Evolutionary conservation across 441 rosid species (phyloP).

Genomic region (Mallotus repandus): DNA sequence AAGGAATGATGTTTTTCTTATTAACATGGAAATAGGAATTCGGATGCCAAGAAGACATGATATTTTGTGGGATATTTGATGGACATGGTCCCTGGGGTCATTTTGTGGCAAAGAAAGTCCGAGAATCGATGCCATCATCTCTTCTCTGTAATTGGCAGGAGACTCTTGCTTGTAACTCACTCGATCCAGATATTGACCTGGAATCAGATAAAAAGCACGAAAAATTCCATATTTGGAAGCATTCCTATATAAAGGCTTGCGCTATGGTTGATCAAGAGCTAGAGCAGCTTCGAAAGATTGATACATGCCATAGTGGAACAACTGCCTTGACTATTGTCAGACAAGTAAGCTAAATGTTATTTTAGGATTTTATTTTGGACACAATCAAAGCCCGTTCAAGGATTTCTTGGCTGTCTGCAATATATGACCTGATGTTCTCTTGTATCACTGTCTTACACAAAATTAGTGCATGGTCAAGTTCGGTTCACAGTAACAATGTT

Average conservation of each 20-base stretch:
- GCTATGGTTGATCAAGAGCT: constrained; percentile 77
- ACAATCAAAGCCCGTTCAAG: no score
- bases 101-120: constrained; percentile 77
- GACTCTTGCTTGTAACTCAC: constrained; percentile 49
- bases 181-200: constrained; percentile 44
- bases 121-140: constrained; percentile 66
- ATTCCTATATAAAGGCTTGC: constrained; percentile 69
- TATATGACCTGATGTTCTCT: background rate
- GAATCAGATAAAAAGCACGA: constrained; percentile 55
- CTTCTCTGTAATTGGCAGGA: constrained; percentile 85
- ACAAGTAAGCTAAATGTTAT: constrained; percentile 48
- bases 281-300: constrained; percentile 55
- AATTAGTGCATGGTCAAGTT: background rate
- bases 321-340: constrained; percentile 79
- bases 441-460: background rate
- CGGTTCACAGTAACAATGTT: background rate
- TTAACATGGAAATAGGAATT: constrained; percentile 48
- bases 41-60: constrained; percentile 85
- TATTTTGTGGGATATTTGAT: constrained; percentile 88
- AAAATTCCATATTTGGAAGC: constrained; percentile 70
- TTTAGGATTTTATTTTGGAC: background rate
- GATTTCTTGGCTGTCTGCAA: no score
- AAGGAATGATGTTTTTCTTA: constrained; percentile 4
- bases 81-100: constrained; percentile 99
- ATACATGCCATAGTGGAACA: constrained; percentile 77